Evolutionary conservation across 345 rosid species (phyloP), one percentile per base, ranked within the genome.

Genomic region (Murraya koenigii): DNA sequence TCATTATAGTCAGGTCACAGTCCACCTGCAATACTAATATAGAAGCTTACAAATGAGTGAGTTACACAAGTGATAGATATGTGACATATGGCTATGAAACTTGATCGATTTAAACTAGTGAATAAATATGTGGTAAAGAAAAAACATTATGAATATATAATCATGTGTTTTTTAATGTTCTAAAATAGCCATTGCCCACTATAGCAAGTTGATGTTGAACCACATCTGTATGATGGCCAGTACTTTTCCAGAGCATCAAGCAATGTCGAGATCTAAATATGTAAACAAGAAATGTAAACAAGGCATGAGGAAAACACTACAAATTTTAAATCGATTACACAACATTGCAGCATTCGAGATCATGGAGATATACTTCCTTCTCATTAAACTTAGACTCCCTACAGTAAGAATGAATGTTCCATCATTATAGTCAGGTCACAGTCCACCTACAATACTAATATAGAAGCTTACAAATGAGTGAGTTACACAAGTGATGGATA

Each of bases 351-450:
- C 56, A 36, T 65, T 28, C 44, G 58, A 47, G 26, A 55, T 32
- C 35, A 26, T 15, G 28, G 69, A 65, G 49, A 72, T 23, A 59
- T 47, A 93, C 98, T 97, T 91, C 92, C 59, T 87, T 90, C 76
- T 89, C 88, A 9, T 95, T 76, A 52, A 95, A 95, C 63, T 77
- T 36, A 52, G 90, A 81, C 62, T 80, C 79, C 28, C 41, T 79
- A 78, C 98, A 95, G 80, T 97, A 95, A 4, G 97, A 85, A 80
- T 97, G 98, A 93, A 95, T 22, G 90, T 87, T 79, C 97, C 98
- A 76, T 95, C 98, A 69, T 93, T 93, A 80, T 95, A 95, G 80
- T 95, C 94, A 52, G 97, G 95, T 97, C 98, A 95, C n/a, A 95
- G 52, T 63, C 98, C 98, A 89, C 93, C 98, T 95, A 83, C 79